Evolutionary conservation across 805 yeast species (phyloP), one percentile per base, ranked within the genome.

Genomic region (Ogataea degrootiae): DNA sequence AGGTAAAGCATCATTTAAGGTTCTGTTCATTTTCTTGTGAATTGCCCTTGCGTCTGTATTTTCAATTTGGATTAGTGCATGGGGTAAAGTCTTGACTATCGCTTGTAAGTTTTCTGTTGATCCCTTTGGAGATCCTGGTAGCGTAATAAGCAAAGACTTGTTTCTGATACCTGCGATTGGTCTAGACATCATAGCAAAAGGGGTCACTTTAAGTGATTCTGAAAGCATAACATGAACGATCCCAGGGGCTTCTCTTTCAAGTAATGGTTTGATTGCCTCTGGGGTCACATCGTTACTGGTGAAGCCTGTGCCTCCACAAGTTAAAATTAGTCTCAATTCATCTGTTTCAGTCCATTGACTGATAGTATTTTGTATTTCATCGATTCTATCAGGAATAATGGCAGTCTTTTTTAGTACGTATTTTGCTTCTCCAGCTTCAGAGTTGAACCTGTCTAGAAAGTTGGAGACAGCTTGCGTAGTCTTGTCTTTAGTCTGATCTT

Each of bases 241-340:
- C 1, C 82, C 82, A 2, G 78, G 75, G 0, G 82, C 79, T 38
- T 69, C 68, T 44, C 61, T 67, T 15, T 72, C 69, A 1, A 77
- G 38, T 34, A 77, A 41, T 5, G 74, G 70, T 44, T 51, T 59
- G 6, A 77, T 61, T 1, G 80, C 79, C 44, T 77, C 83, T 0
- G 82, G 82, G 2, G 83, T 76, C 7, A 64, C 56, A 57, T 77
- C 83, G 6, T 65, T 55, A 4, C 52, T 54, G 2, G 74, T 59
- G 56, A 77, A 75, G 6, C 83, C 82, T 0, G 83, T 77, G 0
- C 83, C 82, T 4, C 83, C 83, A 29, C 74, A 61, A 0, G 80
- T 73, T n/a, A 77, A 38, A 8, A 77, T 59, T 17, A 76, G 50
- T 17, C 56, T 43, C n/a, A 62, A 16, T 5, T 49, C 55, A 12